Evolutionary conservation across 495 filamentous ascomycete species (phyloP).

Genomic region (Penicillium arizonense): DNA sequence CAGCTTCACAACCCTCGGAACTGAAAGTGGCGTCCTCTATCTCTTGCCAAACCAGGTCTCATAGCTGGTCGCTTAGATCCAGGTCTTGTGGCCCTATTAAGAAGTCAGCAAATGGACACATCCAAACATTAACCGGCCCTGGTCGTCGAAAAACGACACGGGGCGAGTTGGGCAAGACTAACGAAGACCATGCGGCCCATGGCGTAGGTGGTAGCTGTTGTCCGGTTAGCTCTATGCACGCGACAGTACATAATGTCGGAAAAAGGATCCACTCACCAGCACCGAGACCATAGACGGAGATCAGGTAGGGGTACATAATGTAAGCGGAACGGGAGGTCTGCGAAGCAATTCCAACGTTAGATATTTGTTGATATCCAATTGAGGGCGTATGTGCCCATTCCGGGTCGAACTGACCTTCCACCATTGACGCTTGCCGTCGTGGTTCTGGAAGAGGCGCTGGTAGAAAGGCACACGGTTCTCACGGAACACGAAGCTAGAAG

Average conservation of each 20-base stretch:
- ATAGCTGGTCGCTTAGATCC: constrained; percentile 53
- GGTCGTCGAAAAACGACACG: not conserved
- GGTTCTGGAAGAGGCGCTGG: constrained; percentile 78
- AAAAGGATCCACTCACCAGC: constrained; percentile 44
- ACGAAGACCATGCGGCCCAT: constrained; percentile 60
- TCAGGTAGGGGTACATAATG: constrained; percentile 73
- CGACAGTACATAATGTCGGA: constrained; percentile 32
- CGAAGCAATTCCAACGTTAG: constrained; percentile 10
- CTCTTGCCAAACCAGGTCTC: constrained; percentile 81
- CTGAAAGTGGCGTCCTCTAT: constrained; percentile 37
- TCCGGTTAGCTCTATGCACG: constrained; percentile 19
- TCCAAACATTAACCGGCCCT: not conserved
- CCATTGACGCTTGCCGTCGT: constrained; percentile 82
- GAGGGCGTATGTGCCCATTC: not conserved
- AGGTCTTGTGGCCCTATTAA: constrained; percentile 80
- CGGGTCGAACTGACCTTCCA: constrained; percentile 65
- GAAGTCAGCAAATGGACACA: constrained; percentile 23
- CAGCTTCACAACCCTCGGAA: constrained; percentile 8
- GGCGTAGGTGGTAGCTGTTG: constrained; percentile 50
- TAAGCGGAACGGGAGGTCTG: constrained; percentile 63
- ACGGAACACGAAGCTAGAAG: constrained; percentile 67
- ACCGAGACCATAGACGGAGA: constrained; percentile 61
- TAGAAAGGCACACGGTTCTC: constrained; percentile 82
- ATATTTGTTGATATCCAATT: constrained; percentile 5
- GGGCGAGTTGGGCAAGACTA: constrained; percentile 19